phyloP scores from a whole-genome alignment of 2,329 filamentous ascomycete genomes.

The Sporothrix brasiliensis region DNA sequence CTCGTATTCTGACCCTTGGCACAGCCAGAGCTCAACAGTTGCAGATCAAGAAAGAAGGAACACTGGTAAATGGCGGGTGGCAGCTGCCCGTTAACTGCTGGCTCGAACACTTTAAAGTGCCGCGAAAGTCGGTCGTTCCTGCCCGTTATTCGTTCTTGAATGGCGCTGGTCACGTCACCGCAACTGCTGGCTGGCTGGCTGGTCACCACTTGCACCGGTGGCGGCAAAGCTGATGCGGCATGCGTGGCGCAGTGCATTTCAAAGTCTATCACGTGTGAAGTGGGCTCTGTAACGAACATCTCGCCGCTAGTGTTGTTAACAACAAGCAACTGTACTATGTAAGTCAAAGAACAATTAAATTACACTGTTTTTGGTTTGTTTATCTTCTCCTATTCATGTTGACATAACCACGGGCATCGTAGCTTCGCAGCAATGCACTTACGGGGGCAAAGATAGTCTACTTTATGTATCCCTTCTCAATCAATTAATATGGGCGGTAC shows the following conservation, averaged over 20 bases:
- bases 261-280: not conserved
- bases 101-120: not conserved
- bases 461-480: no score
- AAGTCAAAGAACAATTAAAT: not conserved
- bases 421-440: conserved; percentile 26
- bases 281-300: no score
- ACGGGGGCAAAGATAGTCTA: not conserved
- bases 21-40: conserved; percentile 6
- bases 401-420: no score
- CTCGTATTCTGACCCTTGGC: not conserved
- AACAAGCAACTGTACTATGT: not conserved
- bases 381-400: not conserved
- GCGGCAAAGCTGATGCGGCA: conserved; percentile 5
- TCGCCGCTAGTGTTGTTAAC: no score
- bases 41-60: conserved; percentile 4
- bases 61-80: not conserved
- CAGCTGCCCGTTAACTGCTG: not conserved
- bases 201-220: conserved; percentile 3
- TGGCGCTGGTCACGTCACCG: conserved; percentile 13
- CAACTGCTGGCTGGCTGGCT: not conserved
- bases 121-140: not conserved
- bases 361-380: not conserved
- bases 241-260: conserved; percentile 10
- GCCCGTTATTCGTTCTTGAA: not conserved
- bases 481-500: not conserved